These are phyloP conservation scores for Globisporangium okanoganense DNA, from an alignment of 352 stramenopile species.

Conservation along the genomic window DNA sequence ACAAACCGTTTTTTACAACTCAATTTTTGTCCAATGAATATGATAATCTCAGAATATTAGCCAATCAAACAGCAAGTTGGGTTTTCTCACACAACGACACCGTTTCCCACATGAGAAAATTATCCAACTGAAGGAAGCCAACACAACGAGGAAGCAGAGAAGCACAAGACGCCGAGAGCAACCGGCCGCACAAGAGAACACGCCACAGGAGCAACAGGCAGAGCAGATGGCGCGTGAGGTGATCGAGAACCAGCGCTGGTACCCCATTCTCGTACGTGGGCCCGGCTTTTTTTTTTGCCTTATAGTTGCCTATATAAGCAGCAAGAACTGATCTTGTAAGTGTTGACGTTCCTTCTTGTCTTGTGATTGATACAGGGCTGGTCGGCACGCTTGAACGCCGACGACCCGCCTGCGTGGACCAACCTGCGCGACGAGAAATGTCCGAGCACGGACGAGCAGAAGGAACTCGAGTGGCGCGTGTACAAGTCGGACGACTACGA, in stretches of 20 bases:
- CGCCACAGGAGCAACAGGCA: not conserved
- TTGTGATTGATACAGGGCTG: constrained; percentile 67
- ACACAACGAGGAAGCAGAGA: not conserved
- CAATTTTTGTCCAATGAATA: not conserved
- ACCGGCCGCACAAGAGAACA: not conserved
- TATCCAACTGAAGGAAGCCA: not conserved
- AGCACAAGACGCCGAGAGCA: not conserved
- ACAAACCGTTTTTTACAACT: not conserved
- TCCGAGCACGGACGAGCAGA: constrained; percentile 51
- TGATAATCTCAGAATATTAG: no score
- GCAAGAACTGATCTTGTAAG: not conserved
- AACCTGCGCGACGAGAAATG: constrained; percentile 38
- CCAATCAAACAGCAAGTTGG: not conserved
- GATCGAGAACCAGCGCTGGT: constrained; percentile 88
- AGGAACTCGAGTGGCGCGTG: constrained; percentile 64
- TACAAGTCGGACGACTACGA: constrained; percentile 86
- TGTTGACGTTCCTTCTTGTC: no score
- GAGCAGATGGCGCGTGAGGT: constrained; percentile 48
- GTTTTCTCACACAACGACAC: not conserved
- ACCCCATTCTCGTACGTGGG: constrained; percentile 56
- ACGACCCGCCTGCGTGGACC: constrained; percentile 73
- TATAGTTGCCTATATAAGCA: not conserved
- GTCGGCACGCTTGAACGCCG: constrained; percentile 57
- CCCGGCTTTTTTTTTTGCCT: not conserved
- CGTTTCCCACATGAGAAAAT: not conserved